Percentiles rank a stretch among this genome's conserved stretches.
These are phyloP conservation scores for Tagetes patula DNA, from an alignment of 129 eudicot genomes.

Conservation along the genomic window DNA sequence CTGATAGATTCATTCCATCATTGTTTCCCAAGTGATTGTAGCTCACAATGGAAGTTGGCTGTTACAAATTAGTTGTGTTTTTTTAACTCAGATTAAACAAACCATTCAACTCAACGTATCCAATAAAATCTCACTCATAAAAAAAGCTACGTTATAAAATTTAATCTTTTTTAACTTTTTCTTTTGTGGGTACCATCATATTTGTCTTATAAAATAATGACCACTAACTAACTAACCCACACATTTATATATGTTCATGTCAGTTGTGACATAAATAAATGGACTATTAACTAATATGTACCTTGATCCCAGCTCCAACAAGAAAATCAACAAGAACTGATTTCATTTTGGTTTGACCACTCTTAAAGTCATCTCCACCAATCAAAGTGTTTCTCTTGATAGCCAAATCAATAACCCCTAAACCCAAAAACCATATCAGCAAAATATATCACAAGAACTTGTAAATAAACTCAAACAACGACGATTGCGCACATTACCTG, in stretches of 20 bases:
- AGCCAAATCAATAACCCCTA: constrained; percentile 92
- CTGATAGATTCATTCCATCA: constrained; percentile 97
- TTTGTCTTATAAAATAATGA: too few relatives aligned
- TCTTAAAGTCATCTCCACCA: constrained; percentile 98
- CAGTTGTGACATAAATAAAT: neutral
- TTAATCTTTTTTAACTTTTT: too few relatives aligned
- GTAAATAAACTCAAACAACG: too few relatives aligned
- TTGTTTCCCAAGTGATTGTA: constrained; percentile 98
- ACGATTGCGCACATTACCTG: constrained; percentile 37
- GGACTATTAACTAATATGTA: neutral
- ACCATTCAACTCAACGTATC: too few relatives aligned
- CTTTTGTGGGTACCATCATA: too few relatives aligned
- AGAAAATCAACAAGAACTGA: constrained; percentile 98
- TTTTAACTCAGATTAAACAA: too few relatives aligned
- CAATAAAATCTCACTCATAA: too few relatives aligned
- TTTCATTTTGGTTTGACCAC: constrained; percentile 99
- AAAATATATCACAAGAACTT: neutral
- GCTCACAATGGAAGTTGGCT: constrained; percentile 99
- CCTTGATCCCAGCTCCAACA: constrained; percentile 99
- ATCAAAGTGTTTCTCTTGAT: constrained; percentile 78
- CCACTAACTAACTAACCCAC: too few relatives aligned
- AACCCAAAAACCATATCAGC: constrained; percentile 9
- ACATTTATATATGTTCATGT: too few relatives aligned
- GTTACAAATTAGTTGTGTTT: neutral
- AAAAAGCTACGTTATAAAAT: too few relatives aligned